Conservation (phyloP, 139 green algal genomes). For the Edaphochlamys debaryana region DNA sequence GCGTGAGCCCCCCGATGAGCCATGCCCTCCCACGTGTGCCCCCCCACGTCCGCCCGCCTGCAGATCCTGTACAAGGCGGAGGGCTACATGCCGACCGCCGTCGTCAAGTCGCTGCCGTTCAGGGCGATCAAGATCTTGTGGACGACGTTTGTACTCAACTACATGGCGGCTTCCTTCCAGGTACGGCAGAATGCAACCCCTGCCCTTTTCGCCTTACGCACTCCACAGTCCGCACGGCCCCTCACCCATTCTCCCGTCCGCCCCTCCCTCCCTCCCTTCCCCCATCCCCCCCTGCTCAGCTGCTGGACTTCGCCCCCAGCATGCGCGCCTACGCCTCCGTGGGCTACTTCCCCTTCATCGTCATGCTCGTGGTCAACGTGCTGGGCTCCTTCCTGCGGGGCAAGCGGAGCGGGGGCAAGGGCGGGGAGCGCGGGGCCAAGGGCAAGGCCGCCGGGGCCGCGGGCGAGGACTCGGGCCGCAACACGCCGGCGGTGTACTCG, state of each 20-base stretch:
- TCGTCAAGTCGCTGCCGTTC: conserved; percentile 20
- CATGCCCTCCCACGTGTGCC: too few species aligned
- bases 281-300: neutral
- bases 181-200: neutral
- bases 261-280: neutral
- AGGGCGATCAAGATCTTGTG: conserved; percentile 48
- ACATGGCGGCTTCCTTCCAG: conserved; percentile 58
- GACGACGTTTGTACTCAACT: conserved; percentile 58
- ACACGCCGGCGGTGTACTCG: too few species aligned
- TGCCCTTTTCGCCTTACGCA: neutral
- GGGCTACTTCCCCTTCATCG: conserved; percentile 47
- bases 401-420: too few species aligned
- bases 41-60: neutral
- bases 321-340: conserved; percentile 40
- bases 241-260: neutral
- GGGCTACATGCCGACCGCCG: neutral
- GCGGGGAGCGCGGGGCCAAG: too few species aligned
- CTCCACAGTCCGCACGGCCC: too few species aligned
- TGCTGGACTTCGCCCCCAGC: conserved; percentile 9
- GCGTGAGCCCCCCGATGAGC: too few species aligned
- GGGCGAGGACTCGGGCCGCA: neutral
- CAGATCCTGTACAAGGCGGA: conserved; percentile 41
- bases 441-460: neutral
- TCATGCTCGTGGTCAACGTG: conserved; percentile 36
- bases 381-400: conserved; percentile 14